Evolutionary conservation across 2,329 filamentous ascomycete species (phyloP).

Genomic region (Cytospora leucostoma): DNA sequence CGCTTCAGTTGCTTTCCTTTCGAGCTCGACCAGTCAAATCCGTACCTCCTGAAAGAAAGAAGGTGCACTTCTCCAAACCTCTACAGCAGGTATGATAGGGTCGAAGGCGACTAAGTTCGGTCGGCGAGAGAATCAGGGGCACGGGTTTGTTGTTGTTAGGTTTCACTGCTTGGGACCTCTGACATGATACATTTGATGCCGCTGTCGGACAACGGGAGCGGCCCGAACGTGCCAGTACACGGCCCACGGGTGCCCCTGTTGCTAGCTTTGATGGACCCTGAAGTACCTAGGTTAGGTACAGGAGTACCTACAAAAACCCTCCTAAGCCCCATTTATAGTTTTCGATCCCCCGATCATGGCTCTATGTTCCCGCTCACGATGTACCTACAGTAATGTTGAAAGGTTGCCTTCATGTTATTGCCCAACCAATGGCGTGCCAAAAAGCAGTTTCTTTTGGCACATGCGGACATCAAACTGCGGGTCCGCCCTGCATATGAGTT

Average conservation of each 20-base stretch:
- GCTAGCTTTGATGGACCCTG: neutral
- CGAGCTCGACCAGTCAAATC: neutral
- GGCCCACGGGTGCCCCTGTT: too few species aligned
- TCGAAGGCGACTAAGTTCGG: neutral
- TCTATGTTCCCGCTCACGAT: constrained; percentile 15
- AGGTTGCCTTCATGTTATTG: neutral
- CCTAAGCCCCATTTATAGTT: neutral
- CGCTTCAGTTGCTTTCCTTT: neutral
- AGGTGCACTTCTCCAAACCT: neutral
- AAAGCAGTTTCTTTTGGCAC: neutral
- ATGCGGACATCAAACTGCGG: neutral
- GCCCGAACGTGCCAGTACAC: constrained; percentile 6
- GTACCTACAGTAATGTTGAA: neutral
- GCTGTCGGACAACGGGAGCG: constrained; percentile 3
- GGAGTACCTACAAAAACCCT: neutral
- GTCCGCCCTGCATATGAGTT: neutral
- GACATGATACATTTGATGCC: constrained; percentile 12
- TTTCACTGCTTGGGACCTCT: constrained; percentile 23
- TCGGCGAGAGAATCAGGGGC: constrained; percentile 7
- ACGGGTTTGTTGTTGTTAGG: constrained; percentile 18
- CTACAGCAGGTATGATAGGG: neutral
- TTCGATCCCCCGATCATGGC: constrained; percentile 1
- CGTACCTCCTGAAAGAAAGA: neutral
- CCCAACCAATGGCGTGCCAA: neutral
- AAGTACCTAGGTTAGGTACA: neutral